Evolutionary conservation across 768 basidiomycete species (phyloP), one percentile per base, ranked within the genome.

Genomic region (Mycena crocata): DNA sequence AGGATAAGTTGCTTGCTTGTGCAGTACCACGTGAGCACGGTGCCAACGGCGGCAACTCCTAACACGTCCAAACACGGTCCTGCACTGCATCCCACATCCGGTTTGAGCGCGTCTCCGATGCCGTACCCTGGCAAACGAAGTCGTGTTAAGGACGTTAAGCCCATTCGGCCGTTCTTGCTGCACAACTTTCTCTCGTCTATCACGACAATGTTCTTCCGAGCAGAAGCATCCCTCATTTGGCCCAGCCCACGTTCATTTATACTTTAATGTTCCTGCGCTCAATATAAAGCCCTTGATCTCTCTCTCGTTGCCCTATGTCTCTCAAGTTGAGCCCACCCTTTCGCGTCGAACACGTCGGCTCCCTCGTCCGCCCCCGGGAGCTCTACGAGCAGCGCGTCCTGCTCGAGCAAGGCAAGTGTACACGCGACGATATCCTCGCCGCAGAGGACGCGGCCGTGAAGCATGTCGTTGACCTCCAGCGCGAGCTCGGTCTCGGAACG

Each of bases 261-360:
- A 52, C 66, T 67, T 62, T 34, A 55, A 52, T 62, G 66, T 57
- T 35, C 31, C 39, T 46, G n/a, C 30, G n/a, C 37, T 39, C 46
- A 35, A 63, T 65, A 56, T 50, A 69, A 62, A 44, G 21, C 24
- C 56, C 50, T 34, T 62, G 46, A 70, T 42, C 26, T 60, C 51
- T 63, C 12, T 60, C 55, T 64, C 13, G 15, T 24, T 57, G 28
- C 61, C 24, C 46, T 42, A 72, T 70, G 71, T 64, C 68, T 52
- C 70, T 80, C 40, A 79, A 76, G 66, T 58, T 78, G 57, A 77
- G 66, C 28, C 81, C 82, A 28, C 83, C 83, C 24, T 83, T 79
- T 67, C 82, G 85, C 57, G 85, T 83, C 49, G 89, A 89, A 59
- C 89, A 90, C 74, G 81, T 90, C 54, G 90, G 89, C 46, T 90